These are phyloP conservation scores for Filobasidium floriforme DNA, from an alignment of 768 basidiomycete species.

Conservation along the genomic window DNA sequence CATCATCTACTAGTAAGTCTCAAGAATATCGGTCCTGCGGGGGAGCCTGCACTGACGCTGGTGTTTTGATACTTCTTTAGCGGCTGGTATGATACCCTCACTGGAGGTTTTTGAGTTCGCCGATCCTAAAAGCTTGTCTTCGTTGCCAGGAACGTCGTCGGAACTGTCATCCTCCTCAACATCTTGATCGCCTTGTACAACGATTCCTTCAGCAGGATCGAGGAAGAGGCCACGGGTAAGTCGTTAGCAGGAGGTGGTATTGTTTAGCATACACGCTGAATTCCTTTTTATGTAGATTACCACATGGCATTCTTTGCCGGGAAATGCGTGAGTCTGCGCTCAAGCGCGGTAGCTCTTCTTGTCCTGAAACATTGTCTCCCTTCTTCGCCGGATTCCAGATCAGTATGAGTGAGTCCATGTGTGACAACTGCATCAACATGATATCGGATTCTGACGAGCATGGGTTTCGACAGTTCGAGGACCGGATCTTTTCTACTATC, in stretches of 20 bases:
- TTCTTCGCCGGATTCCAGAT: slow-evolving; percentile 19
- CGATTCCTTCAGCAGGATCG: slow-evolving; percentile 5
- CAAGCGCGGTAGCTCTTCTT: background rate
- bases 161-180: slow-evolving; percentile 78
- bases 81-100: background rate
- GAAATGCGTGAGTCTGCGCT: slow-evolving; percentile 56
- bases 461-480: slow-evolving; percentile 30
- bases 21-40: background rate
- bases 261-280: background rate
- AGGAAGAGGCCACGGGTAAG: slow-evolving; percentile 4
- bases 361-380: background rate
- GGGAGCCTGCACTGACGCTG: background rate
- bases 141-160: slow-evolving; percentile 59
- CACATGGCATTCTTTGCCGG: slow-evolving; percentile 82
- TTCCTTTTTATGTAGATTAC: slow-evolving; percentile 54
- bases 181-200: slow-evolving; percentile 92
- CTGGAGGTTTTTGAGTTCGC: background rate
- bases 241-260: background rate
- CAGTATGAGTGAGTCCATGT: slow-evolving; percentile 30
- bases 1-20: slow-evolving; percentile 69
- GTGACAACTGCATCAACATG: background rate
- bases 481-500: slow-evolving; percentile 56
- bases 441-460: background rate
- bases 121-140: background rate
- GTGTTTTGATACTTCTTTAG: background rate